A percentile compares a stretch with the other conserved stretches of the same genome.
Evolutionary conservation across 2,329 filamentous ascomycete species (phyloP).

Genomic region (Calonectria honghensis): DNA sequence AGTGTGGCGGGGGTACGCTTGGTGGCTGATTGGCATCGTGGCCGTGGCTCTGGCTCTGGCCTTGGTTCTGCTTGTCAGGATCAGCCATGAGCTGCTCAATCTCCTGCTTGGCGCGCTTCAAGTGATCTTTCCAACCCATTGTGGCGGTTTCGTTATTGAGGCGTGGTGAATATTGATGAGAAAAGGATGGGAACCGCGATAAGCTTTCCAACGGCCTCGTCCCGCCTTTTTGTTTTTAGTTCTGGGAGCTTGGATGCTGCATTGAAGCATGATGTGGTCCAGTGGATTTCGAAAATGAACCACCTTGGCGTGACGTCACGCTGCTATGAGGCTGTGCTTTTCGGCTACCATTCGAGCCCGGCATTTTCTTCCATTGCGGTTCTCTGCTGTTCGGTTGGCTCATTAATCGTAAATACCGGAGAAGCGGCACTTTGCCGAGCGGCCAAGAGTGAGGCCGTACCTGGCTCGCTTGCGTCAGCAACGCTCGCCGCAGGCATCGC

Average conservation of each 20-base stretch:
- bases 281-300: not conserved
- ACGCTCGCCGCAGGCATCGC: not conserved
- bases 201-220: constrained; percentile 21
- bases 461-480: constrained; percentile 2
- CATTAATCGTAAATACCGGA: constrained; percentile 15
- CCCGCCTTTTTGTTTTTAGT: constrained; percentile 12
- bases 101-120: constrained; percentile 63
- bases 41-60: constrained; percentile 41
- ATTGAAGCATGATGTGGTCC: constrained; percentile 25
- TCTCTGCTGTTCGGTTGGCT: constrained; percentile 20
- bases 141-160: not conserved
- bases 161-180: not conserved
- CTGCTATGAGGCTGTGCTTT: constrained; percentile 24
- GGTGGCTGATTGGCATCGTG: constrained; percentile 47
- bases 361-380: not conserved
- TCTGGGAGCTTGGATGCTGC: not conserved
- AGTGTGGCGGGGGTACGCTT: constrained; percentile 43
- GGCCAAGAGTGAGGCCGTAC: constrained; percentile 1
- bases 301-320: constrained; percentile 38
- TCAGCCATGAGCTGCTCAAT: constrained; percentile 59
- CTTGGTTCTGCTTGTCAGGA: constrained; percentile 45
- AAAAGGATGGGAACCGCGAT: constrained; percentile 4
- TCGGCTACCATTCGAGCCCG: not conserved
- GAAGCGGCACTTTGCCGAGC: constrained; percentile 21
- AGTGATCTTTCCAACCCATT: constrained; percentile 62